phyloP scores from a whole-genome alignment of 2,329 filamentous ascomycete species.

The Alternaria dauci region DNA sequence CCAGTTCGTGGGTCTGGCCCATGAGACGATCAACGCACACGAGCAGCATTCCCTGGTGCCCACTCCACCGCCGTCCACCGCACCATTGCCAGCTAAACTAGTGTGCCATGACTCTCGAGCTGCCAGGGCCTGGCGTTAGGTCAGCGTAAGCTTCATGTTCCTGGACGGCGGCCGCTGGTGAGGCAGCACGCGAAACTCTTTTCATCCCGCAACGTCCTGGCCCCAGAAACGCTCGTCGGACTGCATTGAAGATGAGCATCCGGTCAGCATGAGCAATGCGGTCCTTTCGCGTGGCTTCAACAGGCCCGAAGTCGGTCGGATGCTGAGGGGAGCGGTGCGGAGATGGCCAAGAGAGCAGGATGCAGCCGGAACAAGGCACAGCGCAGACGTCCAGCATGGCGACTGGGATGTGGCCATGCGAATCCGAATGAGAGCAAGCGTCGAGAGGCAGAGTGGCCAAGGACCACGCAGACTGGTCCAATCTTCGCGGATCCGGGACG shows the following conservation, averaged over 20 bases:
- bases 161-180: conserved; percentile 40
- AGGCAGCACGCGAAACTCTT: conserved; percentile 32
- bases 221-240: conserved; percentile 26
- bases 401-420: conserved; percentile 31
- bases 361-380: conserved; percentile 28
- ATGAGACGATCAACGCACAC: conserved; percentile 48
- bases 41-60: conserved; percentile 10
- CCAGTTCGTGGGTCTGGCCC: conserved; percentile 45
- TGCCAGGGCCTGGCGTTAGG: conserved; percentile 27
- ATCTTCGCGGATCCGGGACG: conserved; percentile 45
- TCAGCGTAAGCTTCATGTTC: conserved; percentile 40
- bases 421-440: conserved; percentile 27
- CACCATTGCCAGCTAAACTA: conserved; percentile 35
- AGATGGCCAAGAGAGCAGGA: conserved; percentile 28
- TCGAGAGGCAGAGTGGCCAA: conserved; percentile 20
- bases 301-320: conserved; percentile 30
- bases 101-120: conserved; percentile 32
- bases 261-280: conserved; percentile 13
- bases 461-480: conserved; percentile 22
- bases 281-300: conserved; percentile 20
- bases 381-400: conserved; percentile 34
- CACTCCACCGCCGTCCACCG: conserved; percentile 30
- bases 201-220: conserved; percentile 19
- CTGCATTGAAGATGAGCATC: conserved; percentile 9
- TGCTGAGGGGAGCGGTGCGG: conserved; percentile 28